These are phyloP conservation scores for Aspergillus brunneoviolaceus DNA, from an alignment of 2,329 filamentous ascomycete genomes.

Conservation along the genomic window DNA sequence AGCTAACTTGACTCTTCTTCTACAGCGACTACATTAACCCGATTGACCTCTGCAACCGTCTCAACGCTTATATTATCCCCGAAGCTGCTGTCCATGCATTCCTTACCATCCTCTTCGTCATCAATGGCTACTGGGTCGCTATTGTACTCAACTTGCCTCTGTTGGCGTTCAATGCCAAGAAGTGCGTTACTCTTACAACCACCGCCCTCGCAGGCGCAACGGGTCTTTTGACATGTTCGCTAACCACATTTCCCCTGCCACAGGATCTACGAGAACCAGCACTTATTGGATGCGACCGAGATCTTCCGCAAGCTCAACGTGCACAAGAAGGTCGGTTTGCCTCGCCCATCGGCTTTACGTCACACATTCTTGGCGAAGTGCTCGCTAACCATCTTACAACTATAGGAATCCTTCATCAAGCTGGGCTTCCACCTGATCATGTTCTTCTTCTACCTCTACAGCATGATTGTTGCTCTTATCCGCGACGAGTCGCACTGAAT, in stretches of 20 bases:
- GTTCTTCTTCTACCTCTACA: conserved; percentile 99
- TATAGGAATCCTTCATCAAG: conserved; percentile 96
- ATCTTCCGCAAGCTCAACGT: conserved; percentile 99
- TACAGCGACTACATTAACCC: conserved; percentile 98
- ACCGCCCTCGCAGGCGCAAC: not conserved
- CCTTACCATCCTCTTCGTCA: conserved; percentile 90
- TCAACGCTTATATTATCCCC: conserved; percentile 99
- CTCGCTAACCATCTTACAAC: conserved; percentile 11
- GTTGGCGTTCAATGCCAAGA: conserved; percentile 92
- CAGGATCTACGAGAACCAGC: conserved; percentile 95
- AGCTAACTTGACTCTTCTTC: conserved; percentile 30
- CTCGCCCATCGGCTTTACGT: conserved; percentile 9
- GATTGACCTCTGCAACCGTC: conserved; percentile 99
- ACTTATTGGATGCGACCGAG: conserved; percentile 94
- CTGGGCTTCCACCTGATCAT: conserved; percentile 97
- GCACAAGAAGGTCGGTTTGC: conserved; percentile 80
- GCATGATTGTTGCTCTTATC: conserved; percentile 97
- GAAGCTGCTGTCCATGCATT: conserved; percentile 97
- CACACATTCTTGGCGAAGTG: conserved; percentile 1
- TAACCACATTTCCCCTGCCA: conserved; percentile 22
- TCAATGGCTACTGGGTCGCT: conserved; percentile 98
- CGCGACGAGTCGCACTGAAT: conserved; percentile 84
- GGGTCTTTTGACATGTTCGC: conserved; percentile 4
- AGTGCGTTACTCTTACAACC: conserved; percentile 61
- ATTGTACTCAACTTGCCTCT: conserved; percentile 89